Percentiles rank a stretch among this genome's conserved stretches.
Conservation (phyloP, 176 grass and related monocot genomes). For the Ampelocalamus luodianensis region DNA sequence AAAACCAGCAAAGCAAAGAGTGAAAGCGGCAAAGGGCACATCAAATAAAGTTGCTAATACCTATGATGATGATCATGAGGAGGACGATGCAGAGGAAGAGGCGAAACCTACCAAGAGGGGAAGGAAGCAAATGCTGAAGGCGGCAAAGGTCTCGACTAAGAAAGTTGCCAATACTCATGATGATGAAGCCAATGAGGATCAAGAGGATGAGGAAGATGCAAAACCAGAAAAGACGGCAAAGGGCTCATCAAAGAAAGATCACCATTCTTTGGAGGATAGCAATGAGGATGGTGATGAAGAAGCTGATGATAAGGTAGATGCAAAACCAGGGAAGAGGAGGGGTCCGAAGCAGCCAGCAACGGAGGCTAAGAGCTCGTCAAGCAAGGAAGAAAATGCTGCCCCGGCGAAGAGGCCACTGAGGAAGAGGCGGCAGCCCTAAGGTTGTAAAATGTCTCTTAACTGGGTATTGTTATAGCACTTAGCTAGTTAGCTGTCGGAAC, state of each 20-base stretch:
- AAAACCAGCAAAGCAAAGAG: conserved; percentile 1
- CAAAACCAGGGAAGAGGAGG: background rate
- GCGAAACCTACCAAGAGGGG: too few species aligned
- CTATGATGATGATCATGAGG: background rate
- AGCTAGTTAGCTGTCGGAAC: too few species aligned
- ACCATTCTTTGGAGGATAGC: background rate
- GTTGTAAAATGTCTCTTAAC: too few species aligned
- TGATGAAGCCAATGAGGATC: background rate
- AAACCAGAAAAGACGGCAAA: background rate
- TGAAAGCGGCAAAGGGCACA: background rate
- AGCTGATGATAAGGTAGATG: background rate
- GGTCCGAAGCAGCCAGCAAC: background rate
- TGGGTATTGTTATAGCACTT: too few species aligned
- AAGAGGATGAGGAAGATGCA: conserved; percentile 2
- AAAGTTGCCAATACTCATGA: background rate
- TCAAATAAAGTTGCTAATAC: background rate
- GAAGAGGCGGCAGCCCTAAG: background rate
- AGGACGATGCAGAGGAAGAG: background rate
- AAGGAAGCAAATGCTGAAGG: conserved; percentile 17
- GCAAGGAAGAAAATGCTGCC: background rate
- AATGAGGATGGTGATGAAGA: background rate
- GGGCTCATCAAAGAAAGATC: background rate
- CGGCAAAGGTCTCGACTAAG: background rate
- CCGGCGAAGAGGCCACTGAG: conserved; percentile 31
- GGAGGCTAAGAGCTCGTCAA: background rate